Evolutionary conservation across 2,329 filamentous ascomycete species (phyloP), one percentile per base, ranked within the genome.

Genomic region (Cordyceps pruinosa): DNA sequence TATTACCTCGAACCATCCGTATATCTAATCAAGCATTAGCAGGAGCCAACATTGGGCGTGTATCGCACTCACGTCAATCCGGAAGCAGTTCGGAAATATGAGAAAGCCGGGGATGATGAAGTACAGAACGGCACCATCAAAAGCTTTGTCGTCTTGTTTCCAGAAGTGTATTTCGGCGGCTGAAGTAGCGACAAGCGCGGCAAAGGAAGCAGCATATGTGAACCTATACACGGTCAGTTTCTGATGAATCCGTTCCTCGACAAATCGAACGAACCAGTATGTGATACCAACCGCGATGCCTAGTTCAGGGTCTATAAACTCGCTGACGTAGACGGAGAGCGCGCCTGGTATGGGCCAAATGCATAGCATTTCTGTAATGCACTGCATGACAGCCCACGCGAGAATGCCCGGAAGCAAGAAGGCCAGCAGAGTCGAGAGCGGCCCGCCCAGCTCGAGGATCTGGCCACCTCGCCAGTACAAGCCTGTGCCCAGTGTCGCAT

Each of bases 321-420:
- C 66, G 53, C 66, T 63, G 10, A 70, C 67, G 42, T 67, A 70
- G 42, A 67, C 63, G 6, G 65, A 64, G 23, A 70, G 34, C 2
- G 68, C 68, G 23, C 68, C 68, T 1, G 68, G 67, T 15, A 71
- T 62, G 5, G 68, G 67, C 67, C 67, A 69, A 21, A 69, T 66
- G 57, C 66, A 69, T 12, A 68, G 58, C 56, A 69, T 60, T 44
- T 69, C 67, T 21, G 66, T 64, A 37, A 68, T 64, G 52, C 65
- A 68, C 46, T 69, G 66, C 64, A 66, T 69, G n/a, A 68, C 66
- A 25, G 62, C 61, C 66, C 66, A 68, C 10, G 66, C 62, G 9
- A 69, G 53, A 39, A 66, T 26, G 10, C 67, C 67, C 4, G 67
- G 58, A 2, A 66, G 47, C n/a, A 68, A 46, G 25, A 67, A 69